Percentiles rank a stretch among this genome's conserved stretches.
phyloP scores from a whole-genome alignment of 305 asterid species.

The Solanum aculeatissimum region DNA sequence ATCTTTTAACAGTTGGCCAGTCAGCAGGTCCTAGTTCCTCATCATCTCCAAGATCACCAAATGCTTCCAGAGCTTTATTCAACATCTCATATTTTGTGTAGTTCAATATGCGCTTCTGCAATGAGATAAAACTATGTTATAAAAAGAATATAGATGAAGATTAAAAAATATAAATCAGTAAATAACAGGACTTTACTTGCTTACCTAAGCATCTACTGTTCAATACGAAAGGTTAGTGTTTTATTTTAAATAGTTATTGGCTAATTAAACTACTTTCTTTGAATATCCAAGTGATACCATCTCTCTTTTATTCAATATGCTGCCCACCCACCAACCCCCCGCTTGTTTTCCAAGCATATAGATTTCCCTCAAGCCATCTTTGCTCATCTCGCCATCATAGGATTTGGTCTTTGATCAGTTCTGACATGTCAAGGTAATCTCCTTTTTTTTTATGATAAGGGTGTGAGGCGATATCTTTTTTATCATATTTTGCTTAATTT shows the following conservation, averaged over 20 bases:
- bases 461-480: background rate
- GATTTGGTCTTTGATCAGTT: background rate
- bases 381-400: background rate
- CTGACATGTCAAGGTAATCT: background rate
- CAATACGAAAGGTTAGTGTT: background rate
- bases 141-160: background rate
- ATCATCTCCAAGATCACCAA: constrained; percentile 88
- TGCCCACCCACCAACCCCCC: background rate
- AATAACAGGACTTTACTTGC: background rate
- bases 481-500: background rate
- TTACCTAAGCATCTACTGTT: background rate
- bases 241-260: background rate
- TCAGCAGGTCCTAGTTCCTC: constrained; percentile 97
- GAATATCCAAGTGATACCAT: background rate
- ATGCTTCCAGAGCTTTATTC: constrained; percentile 92
- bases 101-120: constrained; percentile 69
- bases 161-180: background rate
- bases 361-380: background rate
- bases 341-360: background rate
- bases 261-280: background rate
- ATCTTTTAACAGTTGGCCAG: constrained; percentile 78
- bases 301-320: background rate
- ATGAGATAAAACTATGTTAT: background rate
- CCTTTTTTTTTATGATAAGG: background rate
- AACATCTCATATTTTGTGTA: constrained; percentile 90